Percentiles rank a stretch among this genome's conserved stretches.
These are phyloP conservation scores for Vitis labrusca DNA, from an alignment of 164 flowering plant species.

Conservation along the genomic window DNA sequence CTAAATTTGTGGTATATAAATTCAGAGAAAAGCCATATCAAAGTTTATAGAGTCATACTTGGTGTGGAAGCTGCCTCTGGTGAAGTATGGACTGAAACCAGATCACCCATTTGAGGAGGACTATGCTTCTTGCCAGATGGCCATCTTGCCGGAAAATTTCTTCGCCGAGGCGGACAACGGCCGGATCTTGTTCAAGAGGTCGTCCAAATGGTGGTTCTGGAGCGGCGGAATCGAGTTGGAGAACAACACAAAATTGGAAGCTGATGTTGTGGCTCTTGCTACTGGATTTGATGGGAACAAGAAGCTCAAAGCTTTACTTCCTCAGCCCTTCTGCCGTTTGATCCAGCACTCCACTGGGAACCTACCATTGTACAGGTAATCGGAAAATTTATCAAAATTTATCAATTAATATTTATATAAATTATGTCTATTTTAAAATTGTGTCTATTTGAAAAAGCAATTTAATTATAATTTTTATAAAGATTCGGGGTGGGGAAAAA, in stretches of 20 bases:
- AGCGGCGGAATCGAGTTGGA: slow-evolving; percentile 74
- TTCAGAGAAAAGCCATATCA: slow-evolving; percentile 59
- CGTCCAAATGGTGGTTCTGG: slow-evolving; percentile 78
- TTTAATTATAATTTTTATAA: no score
- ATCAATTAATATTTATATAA: no score
- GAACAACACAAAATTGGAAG: slow-evolving; percentile 61
- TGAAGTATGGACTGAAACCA: slow-evolving; percentile 79
- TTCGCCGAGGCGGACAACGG: slow-evolving; percentile 83
- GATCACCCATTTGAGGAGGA: slow-evolving; percentile 91
- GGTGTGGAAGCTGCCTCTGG: slow-evolving; percentile 69
- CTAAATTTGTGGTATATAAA: no score
- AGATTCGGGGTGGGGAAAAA: no score
- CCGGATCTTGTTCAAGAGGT: slow-evolving; percentile 59
- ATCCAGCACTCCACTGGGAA: slow-evolving; percentile 53
- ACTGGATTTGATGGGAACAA: slow-evolving; percentile 90
- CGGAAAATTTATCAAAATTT: no score
- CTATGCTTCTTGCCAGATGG: slow-evolving; percentile 94
- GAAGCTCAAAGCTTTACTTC: slow-evolving; percentile 65
- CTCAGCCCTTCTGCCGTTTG: slow-evolving; percentile 64
- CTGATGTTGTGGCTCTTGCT: slow-evolving; percentile 83
- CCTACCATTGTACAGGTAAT: slow-evolving; percentile 82
- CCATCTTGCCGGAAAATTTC: slow-evolving; percentile 83
- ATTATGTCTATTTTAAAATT: no score
- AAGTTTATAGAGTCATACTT: slow-evolving; percentile 79
- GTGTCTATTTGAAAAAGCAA: no score